Percentiles rank a stretch among this genome's conserved stretches.
Evolutionary conservation across 352 stramenopile species (phyloP).

Genomic region (Chrysophaeum taylorii): DNA sequence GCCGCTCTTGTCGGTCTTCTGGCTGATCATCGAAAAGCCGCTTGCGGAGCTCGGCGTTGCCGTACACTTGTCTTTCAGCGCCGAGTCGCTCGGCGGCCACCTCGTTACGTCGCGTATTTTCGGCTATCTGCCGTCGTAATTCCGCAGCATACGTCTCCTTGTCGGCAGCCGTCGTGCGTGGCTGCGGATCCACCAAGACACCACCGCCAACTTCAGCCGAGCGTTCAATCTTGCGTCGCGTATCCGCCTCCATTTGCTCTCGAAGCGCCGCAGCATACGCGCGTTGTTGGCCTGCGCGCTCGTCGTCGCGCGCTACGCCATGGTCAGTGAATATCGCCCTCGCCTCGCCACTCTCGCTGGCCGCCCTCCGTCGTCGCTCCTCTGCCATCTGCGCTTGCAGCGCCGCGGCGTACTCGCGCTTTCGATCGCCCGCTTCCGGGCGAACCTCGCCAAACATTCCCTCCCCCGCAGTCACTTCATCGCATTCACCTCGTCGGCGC

Average conservation of each 20-base stretch:
- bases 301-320: background rate
- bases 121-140: background rate
- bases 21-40: too few species aligned
- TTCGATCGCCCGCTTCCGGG: background rate
- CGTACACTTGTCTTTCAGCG: too few species aligned
- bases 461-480: background rate
- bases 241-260: too few species aligned
- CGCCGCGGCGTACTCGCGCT: background rate
- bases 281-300: background rate
- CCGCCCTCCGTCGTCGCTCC: background rate
- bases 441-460: background rate
- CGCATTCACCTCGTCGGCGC: background rate
- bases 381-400: background rate
- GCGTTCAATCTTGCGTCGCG: too few species aligned
- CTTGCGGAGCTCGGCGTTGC: too few species aligned
- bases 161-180: background rate
- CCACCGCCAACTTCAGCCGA: too few species aligned
- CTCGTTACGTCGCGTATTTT: background rate
- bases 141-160: background rate
- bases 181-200: too few species aligned
- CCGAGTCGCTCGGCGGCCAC: background rate
- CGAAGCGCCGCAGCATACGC: background rate
- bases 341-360: background rate
- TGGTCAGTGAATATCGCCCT: background rate
- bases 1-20: too few species aligned